A percentile compares a stretch with the other conserved stretches of the same genome.
phyloP scores from a whole-genome alignment of 345 rosid genomes.

The Lumnitzera racemosa region DNA sequence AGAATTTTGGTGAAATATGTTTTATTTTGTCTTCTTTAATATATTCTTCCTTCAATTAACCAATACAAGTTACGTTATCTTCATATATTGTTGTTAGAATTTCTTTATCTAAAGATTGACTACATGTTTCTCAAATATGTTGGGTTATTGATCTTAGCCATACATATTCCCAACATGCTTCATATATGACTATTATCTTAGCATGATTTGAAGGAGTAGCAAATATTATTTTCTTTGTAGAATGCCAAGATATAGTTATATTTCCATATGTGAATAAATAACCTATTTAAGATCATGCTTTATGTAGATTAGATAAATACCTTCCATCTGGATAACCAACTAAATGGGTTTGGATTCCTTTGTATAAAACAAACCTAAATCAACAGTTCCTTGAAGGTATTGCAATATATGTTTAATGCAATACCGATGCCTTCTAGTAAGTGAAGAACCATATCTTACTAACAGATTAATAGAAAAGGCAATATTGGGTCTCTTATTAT shows the following conservation, averaged over 20 bases:
- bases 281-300: background rate
- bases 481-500: no score
- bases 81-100: background rate
- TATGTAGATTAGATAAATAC: background rate
- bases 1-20: no score
- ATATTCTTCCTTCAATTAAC: background rate
- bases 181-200: background rate
- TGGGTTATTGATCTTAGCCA: background rate
- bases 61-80: background rate
- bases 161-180: background rate
- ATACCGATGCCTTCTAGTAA: no score
- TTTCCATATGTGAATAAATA: background rate
- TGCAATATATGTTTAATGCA: no score
- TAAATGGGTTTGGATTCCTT: no score
- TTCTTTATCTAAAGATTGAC: background rate
- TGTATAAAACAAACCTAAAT: no score
- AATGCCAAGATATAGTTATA: background rate
- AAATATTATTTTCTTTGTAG: background rate
- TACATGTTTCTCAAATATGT: no score
- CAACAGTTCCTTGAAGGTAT: background rate
- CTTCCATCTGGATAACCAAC: no score
- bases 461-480: no score
- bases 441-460: no score
- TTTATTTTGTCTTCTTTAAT: no score
- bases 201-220: slow-evolving; percentile 1